A percentile compares a stretch with the other conserved stretches of the same genome.
Evolutionary conservation across 176 grass and related monocot genomes (phyloP).

Genomic region (Triticum urartu): DNA sequence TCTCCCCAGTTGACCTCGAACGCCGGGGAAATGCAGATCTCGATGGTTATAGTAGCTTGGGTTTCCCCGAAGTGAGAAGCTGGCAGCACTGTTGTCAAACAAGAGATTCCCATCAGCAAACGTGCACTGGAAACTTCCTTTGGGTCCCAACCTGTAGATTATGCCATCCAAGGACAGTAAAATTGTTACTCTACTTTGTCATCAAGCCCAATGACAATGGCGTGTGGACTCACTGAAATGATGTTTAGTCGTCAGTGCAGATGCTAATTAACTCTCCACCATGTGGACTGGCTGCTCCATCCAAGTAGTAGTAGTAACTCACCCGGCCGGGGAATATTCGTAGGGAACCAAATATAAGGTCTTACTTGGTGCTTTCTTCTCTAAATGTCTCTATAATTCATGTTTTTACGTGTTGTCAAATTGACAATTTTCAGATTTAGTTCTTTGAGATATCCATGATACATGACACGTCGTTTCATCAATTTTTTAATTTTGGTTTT

Average conservation of each 20-base stretch:
- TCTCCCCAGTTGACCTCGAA: not conserved
- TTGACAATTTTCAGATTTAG: not conserved
- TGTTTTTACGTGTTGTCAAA: not conserved
- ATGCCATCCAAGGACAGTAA: not conserved
- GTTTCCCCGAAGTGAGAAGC: slow-evolving; percentile 16
- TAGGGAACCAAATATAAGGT: not conserved
- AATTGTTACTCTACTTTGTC: not conserved
- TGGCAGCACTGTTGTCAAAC: slow-evolving; percentile 26
- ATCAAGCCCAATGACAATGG: slow-evolving; percentile 2
- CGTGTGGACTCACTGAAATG: not conserved
- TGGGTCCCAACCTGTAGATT: slow-evolving; percentile 11
- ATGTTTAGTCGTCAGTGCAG: not conserved
- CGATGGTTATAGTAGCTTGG: slow-evolving; percentile 30
- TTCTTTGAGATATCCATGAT: not conserved
- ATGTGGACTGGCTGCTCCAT: not conserved
- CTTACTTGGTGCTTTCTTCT: not conserved
- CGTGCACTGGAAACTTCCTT: slow-evolving; percentile 38
- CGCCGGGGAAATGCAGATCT: slow-evolving; percentile 28
- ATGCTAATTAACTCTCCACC: not conserved
- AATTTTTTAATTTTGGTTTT: not conserved
- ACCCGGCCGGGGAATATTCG: not conserved
- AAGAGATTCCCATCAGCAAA: slow-evolving; percentile 22
- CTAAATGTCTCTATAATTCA: not conserved
- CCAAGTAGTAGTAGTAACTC: not conserved
- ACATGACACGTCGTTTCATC: too few species aligned